phyloP scores from a whole-genome alignment of 139 green algal genomes.

The Diplosphaera chodatii region DNA sequence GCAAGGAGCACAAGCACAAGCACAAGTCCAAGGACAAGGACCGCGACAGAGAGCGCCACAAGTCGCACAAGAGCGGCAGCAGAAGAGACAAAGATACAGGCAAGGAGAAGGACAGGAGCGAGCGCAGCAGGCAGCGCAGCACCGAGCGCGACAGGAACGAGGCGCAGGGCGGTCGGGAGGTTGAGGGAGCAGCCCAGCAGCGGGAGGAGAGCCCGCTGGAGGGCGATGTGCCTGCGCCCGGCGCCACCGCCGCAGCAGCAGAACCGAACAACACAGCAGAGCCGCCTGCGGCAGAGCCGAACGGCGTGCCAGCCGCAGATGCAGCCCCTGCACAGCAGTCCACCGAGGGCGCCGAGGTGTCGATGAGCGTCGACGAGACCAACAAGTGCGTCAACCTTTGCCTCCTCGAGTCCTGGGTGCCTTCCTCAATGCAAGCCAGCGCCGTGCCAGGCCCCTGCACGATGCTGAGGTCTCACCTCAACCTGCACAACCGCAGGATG shows the following conservation, averaged over 20 bases:
- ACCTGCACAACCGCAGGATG: slow-evolving; percentile 35
- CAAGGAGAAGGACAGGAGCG: not conserved
- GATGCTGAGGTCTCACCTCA: no score
- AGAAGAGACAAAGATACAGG: slow-evolving; percentile 7
- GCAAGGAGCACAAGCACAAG: slow-evolving; percentile 18
- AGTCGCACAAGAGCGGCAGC: not conserved
- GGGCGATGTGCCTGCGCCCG: not conserved
- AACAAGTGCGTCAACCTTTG: slow-evolving; percentile 73
- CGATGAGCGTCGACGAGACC: slow-evolving; percentile 71
- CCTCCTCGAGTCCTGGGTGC: no score
- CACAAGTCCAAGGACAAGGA: not conserved
- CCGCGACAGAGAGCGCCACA: no score
- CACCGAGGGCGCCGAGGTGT: slow-evolving; percentile 37
- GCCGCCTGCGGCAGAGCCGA: not conserved
- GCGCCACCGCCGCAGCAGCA: not conserved
- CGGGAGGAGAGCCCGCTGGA: not conserved
- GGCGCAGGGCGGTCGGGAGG: no score
- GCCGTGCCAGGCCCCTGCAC: no score
- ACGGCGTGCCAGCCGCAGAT: not conserved
- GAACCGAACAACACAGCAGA: not conserved
- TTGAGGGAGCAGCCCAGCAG: no score
- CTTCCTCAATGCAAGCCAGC: not conserved
- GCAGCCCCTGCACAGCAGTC: slow-evolving; percentile 15
- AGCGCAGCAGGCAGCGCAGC: no score
- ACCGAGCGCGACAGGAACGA: not conserved